Base-by-base conservation (phyloP, 1,284 basidiomycete genomes). In the Ceratobasidium sp. region DNA sequence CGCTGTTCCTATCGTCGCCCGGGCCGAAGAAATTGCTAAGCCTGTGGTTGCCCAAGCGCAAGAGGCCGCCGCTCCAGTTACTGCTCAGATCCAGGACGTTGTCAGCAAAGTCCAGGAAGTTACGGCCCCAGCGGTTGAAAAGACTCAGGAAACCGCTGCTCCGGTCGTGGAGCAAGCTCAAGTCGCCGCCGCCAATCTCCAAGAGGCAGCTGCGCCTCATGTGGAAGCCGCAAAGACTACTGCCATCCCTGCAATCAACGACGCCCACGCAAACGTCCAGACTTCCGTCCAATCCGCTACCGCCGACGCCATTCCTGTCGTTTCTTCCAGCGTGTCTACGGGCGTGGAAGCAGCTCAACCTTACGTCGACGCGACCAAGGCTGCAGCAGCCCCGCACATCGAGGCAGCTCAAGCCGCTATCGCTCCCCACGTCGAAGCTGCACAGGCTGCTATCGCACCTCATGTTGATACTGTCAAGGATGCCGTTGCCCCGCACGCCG, bases 381-480 rank as follows among this genome's bases (percentile, higher is more conserved):
- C 18, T n/a, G 59, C 71, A 2, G 59, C 46, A 14, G 59, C 59
- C 38, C 59, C 71, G 18, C 71, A 74, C n/a, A 59, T 74, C 59
- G 71, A 74, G 50, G 50, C 52, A 18, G 68, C 41, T 23, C 68
- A 70, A 52, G 68, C 68, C 50, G 60, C 59, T 46, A 54, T 68
- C 48, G 48, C 66, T 68, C 66, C 66, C 33, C 66, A 68, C 46
- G 71, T 74, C 60, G 46, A 74, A 50, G 73, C 41, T 35, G 76
- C 66, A n/a, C 75, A 68, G 41, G 77, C 70, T 33, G 78, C 77
- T 46, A 77, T 78, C 48, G 69, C 75, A 7, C 55, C 76, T 54
- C 66, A 68, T 46, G 48, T 68, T 48, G 66, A 68, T 30, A 27
- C n/a, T 50, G 66, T 33, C 46, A 50, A 68, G 35, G 66, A 46